Conservation (phyloP, 2,329 filamentous ascomycete genomes). For the Calonectria hawksworthii region DNA sequence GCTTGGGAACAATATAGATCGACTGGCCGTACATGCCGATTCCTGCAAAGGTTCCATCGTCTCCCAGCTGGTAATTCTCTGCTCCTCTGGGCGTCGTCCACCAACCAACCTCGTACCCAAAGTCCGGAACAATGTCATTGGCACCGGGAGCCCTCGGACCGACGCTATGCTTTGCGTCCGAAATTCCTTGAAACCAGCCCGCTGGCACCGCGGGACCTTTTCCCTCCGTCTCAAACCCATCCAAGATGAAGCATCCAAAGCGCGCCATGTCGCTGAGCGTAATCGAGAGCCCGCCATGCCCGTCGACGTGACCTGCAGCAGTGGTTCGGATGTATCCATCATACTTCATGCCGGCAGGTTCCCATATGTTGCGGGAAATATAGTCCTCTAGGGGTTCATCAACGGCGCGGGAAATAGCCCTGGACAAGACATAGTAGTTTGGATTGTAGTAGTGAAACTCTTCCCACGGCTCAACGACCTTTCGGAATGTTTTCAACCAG, state of each 20-base stretch:
- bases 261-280: neutral
- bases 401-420: neutral
- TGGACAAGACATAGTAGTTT: neutral
- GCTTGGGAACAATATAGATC: neutral
- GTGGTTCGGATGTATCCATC: neutral
- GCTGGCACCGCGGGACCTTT: neutral
- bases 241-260: conserved; percentile 1
- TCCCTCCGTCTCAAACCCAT: neutral
- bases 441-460: conserved; percentile 10
- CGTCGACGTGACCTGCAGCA: neutral
- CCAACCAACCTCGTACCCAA: neutral
- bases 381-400: neutral
- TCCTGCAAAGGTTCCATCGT: neutral
- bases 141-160: neutral
- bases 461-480: neutral
- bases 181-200: neutral
- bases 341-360: conserved; percentile 4
- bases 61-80: neutral
- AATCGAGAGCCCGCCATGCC: neutral
- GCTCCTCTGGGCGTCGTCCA: neutral
- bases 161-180: neutral
- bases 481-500: neutral
- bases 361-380: neutral
- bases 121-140: neutral
- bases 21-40: neutral